phyloP scores from a whole-genome alignment of 352 stramenopile genomes.

The Phytophthora idaei region DNA sequence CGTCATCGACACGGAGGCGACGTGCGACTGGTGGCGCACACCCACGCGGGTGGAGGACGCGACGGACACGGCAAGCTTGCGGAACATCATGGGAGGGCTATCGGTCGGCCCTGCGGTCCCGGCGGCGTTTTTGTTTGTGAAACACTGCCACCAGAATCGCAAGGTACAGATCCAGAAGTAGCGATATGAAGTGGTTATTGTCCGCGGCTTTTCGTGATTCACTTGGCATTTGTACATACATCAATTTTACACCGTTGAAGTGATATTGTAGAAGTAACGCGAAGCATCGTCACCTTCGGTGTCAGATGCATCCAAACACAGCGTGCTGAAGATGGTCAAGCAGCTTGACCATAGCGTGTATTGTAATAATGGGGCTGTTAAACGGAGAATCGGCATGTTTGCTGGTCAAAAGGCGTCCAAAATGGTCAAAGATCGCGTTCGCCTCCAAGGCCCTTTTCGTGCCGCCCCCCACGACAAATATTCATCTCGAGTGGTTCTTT shows the following conservation, averaged over 20 bases:
- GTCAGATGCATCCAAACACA: slow-evolving; percentile 27
- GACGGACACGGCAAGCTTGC: slow-evolving; percentile 40
- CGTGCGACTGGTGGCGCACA: slow-evolving; percentile 39
- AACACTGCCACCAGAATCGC: slow-evolving; percentile 31
- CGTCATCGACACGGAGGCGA: slow-evolving; percentile 53
- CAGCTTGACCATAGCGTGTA: background rate
- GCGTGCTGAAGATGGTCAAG: background rate
- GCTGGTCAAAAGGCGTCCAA: background rate
- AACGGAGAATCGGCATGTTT: background rate
- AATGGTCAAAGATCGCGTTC: background rate
- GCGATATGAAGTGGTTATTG: slow-evolving; percentile 33
- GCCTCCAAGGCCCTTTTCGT: background rate
- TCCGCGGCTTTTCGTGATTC: slow-evolving; percentile 15
- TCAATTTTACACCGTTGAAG: slow-evolving; percentile 8
- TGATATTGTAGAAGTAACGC: slow-evolving; percentile 3
- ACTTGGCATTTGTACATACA: slow-evolving; percentile 2
- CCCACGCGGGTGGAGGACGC: slow-evolving; percentile 13
- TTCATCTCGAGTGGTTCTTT: slow-evolving; percentile 29
- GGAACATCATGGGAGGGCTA: slow-evolving; percentile 41
- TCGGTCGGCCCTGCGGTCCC: slow-evolving; percentile 14
- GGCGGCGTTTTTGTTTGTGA: slow-evolving; percentile 33
- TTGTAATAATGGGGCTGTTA: background rate
- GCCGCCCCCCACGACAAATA: slow-evolving; percentile 8
- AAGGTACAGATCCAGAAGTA: slow-evolving; percentile 25
- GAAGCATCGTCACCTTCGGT: slow-evolving; percentile 9